These are phyloP conservation scores for Colletotrichum scovillei DNA, from an alignment of 2,329 filamentous ascomycete species.

Conservation along the genomic window DNA sequence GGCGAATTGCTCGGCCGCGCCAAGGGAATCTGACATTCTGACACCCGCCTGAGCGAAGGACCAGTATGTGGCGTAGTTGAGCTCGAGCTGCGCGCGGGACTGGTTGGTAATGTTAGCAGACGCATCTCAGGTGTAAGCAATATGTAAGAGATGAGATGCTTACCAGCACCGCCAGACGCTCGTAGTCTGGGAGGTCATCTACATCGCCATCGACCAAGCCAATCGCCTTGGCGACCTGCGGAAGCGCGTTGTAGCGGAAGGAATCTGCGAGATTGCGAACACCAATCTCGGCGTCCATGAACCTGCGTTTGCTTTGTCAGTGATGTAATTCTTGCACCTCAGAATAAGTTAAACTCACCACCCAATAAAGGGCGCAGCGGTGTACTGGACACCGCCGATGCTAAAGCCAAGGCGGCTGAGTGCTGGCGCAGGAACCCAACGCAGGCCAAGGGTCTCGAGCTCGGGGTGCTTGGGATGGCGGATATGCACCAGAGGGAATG, in stretches of 20 bases:
- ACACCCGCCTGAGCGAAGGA: constrained; percentile 32
- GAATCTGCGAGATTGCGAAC: constrained; percentile 30
- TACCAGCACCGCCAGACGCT: constrained; percentile 31
- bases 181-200: constrained; percentile 31
- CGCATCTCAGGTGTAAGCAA: no score
- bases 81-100: constrained; percentile 34
- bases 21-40: constrained; percentile 33
- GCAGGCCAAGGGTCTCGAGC: constrained; percentile 30
- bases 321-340: neutral
- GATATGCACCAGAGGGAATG: constrained; percentile 31
- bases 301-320: constrained; percentile 11
- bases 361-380: constrained; percentile 29
- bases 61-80: constrained; percentile 34
- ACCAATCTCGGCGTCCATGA: constrained; percentile 34
- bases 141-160: neutral
- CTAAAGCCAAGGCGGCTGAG: constrained; percentile 34
- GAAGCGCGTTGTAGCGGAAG: constrained; percentile 32
- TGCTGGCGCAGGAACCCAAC: constrained; percentile 34
- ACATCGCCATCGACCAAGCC: constrained; percentile 29
- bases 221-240: constrained; percentile 28
- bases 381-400: constrained; percentile 33
- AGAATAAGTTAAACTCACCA: neutral
- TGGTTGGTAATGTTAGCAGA: constrained; percentile 4
- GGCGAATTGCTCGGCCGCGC: constrained; percentile 30
- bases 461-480: constrained; percentile 32